Conservation (phyloP, 2,329 filamentous ascomycete species). For the Leptographium lundbergii region DNA sequence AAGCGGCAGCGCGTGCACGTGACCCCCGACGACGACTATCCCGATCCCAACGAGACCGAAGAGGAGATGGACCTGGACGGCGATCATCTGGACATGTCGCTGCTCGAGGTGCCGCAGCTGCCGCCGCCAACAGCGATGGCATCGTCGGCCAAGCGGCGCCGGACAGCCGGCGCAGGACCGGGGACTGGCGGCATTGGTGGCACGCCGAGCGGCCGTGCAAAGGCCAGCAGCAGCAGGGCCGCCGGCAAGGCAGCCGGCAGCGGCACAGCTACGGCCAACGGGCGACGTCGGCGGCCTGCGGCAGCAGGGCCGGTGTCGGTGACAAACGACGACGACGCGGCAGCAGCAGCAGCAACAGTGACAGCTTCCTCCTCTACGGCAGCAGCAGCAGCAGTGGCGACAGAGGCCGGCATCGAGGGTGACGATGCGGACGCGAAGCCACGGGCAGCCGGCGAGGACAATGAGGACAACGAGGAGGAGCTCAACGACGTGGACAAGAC, state of each 20-base stretch:
- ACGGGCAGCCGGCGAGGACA: conserved; percentile 27
- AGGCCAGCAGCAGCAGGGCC: neutral
- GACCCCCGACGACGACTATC: conserved; percentile 15
- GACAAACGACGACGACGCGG: conserved; percentile 11
- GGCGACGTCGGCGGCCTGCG: neutral
- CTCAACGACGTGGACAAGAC: conserved; percentile 26
- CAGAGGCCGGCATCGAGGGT: conserved; percentile 24
- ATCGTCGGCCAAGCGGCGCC: conserved; percentile 7
- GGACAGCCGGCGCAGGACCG: conserved; percentile 5
- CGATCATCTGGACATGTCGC: conserved; percentile 13
- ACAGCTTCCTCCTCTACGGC: too few species aligned
- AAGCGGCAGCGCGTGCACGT: conserved; percentile 25
- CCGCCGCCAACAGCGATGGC: neutral
- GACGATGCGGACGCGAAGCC: conserved; percentile 21
- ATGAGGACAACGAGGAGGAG: conserved; percentile 20
- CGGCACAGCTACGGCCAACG: neutral
- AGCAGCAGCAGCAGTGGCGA: conserved; percentile 15
- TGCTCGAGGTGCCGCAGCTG: neutral
- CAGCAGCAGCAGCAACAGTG: conserved; percentile 11
- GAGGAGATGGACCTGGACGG: conserved; percentile 14
- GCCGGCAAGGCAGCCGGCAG: neutral
- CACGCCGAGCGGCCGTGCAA: neutral
- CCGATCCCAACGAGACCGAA: conserved; percentile 20
- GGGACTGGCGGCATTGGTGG: neutral
- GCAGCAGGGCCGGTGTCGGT: neutral